Evolutionary conservation across 495 filamentous ascomycete genomes (phyloP), one percentile per base, ranked within the genome.

Genomic region (Friedmanniomyces simplex): DNA sequence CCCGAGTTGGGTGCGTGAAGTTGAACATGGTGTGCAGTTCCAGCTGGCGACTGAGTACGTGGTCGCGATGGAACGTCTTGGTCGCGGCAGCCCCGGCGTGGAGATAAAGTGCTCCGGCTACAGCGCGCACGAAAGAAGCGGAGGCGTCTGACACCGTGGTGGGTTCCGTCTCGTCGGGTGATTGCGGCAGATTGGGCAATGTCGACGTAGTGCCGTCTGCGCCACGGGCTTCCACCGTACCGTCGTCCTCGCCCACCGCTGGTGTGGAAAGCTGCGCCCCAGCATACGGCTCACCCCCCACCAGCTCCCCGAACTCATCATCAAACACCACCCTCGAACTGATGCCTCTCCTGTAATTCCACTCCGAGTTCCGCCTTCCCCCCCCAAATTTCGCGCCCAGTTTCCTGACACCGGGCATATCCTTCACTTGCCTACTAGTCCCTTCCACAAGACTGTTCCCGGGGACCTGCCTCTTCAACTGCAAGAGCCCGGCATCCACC

Each of bases 401-500:
- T 21, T 41, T 8, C 28, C 36, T n/a, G 14, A 58, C 61, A n/a
- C 34, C 48, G 42, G 50, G 49, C 55, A 50, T 62, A 34, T 62
- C 54, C 36, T 56, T 56, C 18, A 75, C 16, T 69, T 75, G 68
- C 69, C 72, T 56, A 47, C 64, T 28, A 50, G 54, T 50, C n/a
- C 49, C 57, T 12, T 59, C 41, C 24, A 63, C 58, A 60, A 75
- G 62, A 36, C 77, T 70, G 26, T 78, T 73, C 14, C 85, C 86
- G 0, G 86, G 79, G 32, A 74, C 69, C 36, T 84, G 50, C 46
- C 79, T 71, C 52, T 74, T 76, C 72, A 88, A 93, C 68, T 97
- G 94, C 41, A 98, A 77, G n/a, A 91, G 73, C 11, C 93, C 94
- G 1, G 91, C 86, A 69, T 98, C 91, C 54, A 97, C 91, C 71